A percentile compares a stretch with the other conserved stretches of the same genome.
Conservation (phyloP, 2,329 filamentous ascomycete genomes). For the Aaosphaeria arxii region DNA sequence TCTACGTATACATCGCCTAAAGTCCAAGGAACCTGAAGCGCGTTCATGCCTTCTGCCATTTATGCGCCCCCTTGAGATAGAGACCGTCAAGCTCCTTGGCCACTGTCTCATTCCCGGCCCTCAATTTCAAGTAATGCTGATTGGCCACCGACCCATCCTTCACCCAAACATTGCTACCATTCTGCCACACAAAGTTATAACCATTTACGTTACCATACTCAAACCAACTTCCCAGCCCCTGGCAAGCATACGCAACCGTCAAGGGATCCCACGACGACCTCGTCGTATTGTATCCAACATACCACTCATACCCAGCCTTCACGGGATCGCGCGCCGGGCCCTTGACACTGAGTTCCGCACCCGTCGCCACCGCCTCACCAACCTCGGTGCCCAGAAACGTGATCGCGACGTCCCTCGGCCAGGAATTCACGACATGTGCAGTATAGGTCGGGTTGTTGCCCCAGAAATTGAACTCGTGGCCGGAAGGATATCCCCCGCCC, state of each 20-base stretch:
- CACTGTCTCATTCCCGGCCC: slow-evolving; percentile 25
- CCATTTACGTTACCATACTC: slow-evolving; percentile 38
- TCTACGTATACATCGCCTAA: no score
- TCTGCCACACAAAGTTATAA: slow-evolving; percentile 39
- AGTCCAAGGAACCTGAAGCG: no score
- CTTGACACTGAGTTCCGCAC: slow-evolving; percentile 30
- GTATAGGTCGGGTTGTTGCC: slow-evolving; percentile 39
- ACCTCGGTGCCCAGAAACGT: slow-evolving; percentile 47
- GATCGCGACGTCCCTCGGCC: slow-evolving; percentile 32
- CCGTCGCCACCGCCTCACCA: slow-evolving; percentile 42
- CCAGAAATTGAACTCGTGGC: slow-evolving; percentile 51
- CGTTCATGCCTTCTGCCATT: neutral
- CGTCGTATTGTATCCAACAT: slow-evolving; percentile 17
- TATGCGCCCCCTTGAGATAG: slow-evolving; percentile 21
- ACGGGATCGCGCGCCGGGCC: slow-evolving; percentile 15
- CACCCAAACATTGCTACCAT: slow-evolving; percentile 47
- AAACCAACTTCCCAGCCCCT: slow-evolving; percentile 29
- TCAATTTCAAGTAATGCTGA: slow-evolving; percentile 43
- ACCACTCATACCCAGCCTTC: slow-evolving; percentile 17
- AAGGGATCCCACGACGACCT: slow-evolving; percentile 23
- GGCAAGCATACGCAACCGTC: slow-evolving; percentile 16
- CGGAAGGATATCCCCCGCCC: slow-evolving; percentile 51
- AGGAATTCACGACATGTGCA: slow-evolving; percentile 47
- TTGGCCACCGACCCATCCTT: slow-evolving; percentile 32
- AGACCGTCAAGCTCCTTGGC: slow-evolving; percentile 27